phyloP scores from a whole-genome alignment of 345 rosid genomes.

The Bretschneidera sinensis region DNA sequence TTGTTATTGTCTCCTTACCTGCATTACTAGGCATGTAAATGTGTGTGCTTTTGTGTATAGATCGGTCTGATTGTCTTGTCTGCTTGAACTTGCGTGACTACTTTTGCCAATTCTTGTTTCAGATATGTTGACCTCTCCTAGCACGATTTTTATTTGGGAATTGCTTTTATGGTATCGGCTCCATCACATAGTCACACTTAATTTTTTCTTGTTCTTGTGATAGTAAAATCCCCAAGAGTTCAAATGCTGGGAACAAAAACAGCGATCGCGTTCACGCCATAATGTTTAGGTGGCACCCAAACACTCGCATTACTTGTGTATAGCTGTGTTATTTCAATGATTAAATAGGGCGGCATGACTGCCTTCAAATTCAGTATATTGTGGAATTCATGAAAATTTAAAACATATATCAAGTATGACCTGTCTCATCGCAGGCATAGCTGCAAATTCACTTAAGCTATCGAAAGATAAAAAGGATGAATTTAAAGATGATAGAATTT shows the following conservation, averaged over 20 bases:
- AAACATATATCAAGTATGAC: not conserved
- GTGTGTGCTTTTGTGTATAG: constrained; percentile 14
- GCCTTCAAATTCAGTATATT: not conserved
- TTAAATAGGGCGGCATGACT: not conserved
- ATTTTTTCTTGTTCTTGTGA: not conserved
- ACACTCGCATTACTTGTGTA: not conserved
- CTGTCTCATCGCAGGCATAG: not conserved
- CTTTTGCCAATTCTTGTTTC: not conserved
- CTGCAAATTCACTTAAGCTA: not conserved
- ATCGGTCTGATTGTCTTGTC: constrained; percentile 19
- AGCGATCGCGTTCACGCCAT: too few relatives aligned
- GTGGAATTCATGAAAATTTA: not conserved
- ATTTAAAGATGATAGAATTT: too few relatives aligned
- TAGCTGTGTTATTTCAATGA: not conserved
- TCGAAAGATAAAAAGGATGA: not conserved
- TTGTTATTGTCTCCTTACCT: not conserved
- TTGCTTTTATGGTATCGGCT: not conserved
- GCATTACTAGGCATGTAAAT: constrained; percentile 1
- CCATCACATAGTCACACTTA: constrained; percentile 16
- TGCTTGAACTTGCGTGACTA: not conserved
- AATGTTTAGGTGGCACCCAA: too few relatives aligned
- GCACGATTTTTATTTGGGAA: not conserved
- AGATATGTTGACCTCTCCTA: not conserved
- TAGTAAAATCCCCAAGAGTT: not conserved
- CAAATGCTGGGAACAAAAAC: not conserved